Conservation (phyloP, 495 filamentous ascomycete genomes). For the Hypoxylon rickii region DNA sequence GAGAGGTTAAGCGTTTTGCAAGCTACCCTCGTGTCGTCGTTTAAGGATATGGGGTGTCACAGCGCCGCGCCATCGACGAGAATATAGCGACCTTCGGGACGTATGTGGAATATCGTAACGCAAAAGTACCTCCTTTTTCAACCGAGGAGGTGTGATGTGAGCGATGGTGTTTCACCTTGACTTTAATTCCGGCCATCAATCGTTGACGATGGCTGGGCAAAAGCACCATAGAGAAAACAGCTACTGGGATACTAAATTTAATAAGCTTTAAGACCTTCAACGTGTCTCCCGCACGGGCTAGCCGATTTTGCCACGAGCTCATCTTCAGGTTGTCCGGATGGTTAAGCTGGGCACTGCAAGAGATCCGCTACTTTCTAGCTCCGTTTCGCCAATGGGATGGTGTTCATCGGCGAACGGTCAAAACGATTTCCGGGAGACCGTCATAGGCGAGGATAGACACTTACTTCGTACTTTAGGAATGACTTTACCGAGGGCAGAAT, state of each 20-base stretch:
- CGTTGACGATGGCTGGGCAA: too few relatives aligned
- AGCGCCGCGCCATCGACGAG: neutral
- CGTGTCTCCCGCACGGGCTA: neutral
- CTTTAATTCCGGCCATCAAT: conserved; percentile 6
- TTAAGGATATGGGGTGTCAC: conserved; percentile 1
- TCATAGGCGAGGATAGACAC: too few relatives aligned
- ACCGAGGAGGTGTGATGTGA: conserved; percentile 11
- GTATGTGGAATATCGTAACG: too few relatives aligned
- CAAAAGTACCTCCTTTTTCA: too few relatives aligned
- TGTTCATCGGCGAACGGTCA: neutral
- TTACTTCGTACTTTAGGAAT: too few relatives aligned
- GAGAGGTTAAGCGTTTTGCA: neutral
- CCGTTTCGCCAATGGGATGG: neutral
- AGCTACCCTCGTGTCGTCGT: neutral
- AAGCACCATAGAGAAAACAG: too few relatives aligned
- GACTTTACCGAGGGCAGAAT: too few relatives aligned
- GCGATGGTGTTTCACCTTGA: conserved; percentile 13
- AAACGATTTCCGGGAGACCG: neutral
- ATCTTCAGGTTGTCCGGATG: neutral
- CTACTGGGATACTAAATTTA: too few relatives aligned
- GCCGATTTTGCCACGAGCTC: neutral
- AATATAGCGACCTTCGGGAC: neutral
- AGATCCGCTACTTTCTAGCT: neutral
- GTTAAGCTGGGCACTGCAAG: neutral
- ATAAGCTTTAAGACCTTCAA: too few relatives aligned